These are phyloP conservation scores for Leccinum uliginosum DNA, from an alignment of 768 basidiomycete species.

Conservation along the genomic window DNA sequence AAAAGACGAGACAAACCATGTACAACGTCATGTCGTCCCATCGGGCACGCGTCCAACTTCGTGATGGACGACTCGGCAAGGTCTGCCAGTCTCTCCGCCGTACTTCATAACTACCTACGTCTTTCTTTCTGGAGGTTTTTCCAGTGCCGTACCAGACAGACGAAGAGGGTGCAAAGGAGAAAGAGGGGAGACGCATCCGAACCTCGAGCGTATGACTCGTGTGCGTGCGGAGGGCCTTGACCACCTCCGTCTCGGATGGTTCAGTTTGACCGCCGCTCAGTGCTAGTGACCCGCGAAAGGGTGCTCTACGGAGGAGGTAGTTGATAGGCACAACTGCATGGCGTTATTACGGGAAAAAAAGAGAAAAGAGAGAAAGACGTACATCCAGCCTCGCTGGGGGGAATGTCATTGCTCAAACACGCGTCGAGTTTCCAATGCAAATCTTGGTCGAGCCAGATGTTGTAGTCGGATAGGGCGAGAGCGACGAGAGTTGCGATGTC, in stretches of 20 bases:
- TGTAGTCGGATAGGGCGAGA: conserved; percentile 68
- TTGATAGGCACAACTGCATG: conserved; percentile 57
- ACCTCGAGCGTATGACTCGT: conserved; percentile 49
- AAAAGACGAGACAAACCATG: conserved; percentile 40
- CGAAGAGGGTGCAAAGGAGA: conserved; percentile 32
- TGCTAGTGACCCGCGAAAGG: conserved; percentile 21
- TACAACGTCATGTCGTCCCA: conserved; percentile 70
- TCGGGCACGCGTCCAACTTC: conserved; percentile 34
- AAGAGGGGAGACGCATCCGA: conserved; percentile 48
- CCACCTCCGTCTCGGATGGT: conserved; percentile 42
- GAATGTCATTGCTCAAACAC: conserved; percentile 11
- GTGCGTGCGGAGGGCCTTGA: conserved; percentile 56
- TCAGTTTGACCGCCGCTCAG: conserved; percentile 2
- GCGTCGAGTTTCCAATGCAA: conserved; percentile 46
- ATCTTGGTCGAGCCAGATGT: conserved; percentile 60
- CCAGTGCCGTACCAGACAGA: conserved; percentile 35
- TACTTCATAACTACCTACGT: conserved; percentile 60
- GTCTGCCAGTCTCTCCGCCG: conserved; percentile 46
- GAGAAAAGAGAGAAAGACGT: conserved; percentile 23
- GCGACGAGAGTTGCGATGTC: conserved; percentile 48
- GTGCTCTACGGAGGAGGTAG: conserved; percentile 42
- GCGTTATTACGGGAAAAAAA: not conserved
- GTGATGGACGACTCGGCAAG: conserved; percentile 18
- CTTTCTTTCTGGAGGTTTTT: conserved; percentile 28
- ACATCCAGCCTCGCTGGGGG: conserved; percentile 42